Percentiles rank a stretch among this genome's conserved stretches.
phyloP scores from a whole-genome alignment of 2,329 filamentous ascomycete species.

The Fusarium sulawesiense region DNA sequence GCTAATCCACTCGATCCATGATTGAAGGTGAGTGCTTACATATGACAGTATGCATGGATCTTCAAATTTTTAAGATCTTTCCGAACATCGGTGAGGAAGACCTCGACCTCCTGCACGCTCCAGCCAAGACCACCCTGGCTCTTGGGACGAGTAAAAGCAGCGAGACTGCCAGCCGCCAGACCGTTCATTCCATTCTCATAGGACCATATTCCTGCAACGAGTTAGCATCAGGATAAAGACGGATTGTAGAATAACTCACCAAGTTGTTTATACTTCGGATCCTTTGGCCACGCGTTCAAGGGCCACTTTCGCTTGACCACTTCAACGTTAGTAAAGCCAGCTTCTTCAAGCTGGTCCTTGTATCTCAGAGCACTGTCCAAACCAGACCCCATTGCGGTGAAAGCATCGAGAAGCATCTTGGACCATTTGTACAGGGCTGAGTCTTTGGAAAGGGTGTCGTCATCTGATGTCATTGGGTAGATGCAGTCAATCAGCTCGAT shows the following conservation, averaged over 20 bases:
- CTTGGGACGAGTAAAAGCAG: background rate
- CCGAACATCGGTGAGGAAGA: background rate
- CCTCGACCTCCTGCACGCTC: background rate
- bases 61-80: background rate
- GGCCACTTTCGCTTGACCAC: conserved; percentile 26
- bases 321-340: conserved; percentile 8
- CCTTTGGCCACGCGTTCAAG: conserved; percentile 14
- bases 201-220: background rate
- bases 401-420: background rate
- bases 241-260: background rate
- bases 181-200: background rate
- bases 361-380: conserved; percentile 18
- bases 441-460: background rate
- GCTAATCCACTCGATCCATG: too few species aligned
- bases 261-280: conserved; percentile 34
- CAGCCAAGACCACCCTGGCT: conserved; percentile 3
- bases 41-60: conserved; percentile 1
- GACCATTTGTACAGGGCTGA: conserved; percentile 19
- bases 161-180: background rate
- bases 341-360: conserved; percentile 18
- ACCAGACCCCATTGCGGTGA: background rate
- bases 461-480: conserved; percentile 24
- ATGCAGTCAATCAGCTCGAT: conserved; percentile 32
- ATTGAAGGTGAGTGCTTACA: too few species aligned
- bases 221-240: background rate